Evolutionary conservation across 169 alveolate genomes (phyloP).

Genomic region (Plasmodium billcollinsi): DNA sequence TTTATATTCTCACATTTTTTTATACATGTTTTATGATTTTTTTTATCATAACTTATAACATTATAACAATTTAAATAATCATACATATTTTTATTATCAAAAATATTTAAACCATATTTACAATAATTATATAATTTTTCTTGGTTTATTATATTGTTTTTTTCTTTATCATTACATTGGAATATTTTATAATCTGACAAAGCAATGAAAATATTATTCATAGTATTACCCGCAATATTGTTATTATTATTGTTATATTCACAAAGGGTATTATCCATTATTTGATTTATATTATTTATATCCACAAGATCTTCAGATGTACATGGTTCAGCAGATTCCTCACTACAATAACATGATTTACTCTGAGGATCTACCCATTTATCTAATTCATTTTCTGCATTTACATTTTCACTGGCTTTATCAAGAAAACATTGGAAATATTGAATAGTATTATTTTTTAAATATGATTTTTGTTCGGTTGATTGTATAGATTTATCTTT

Average conservation of each 20-base stretch:
- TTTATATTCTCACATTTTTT: constrained; percentile 6
- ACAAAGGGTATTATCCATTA: constrained; percentile 19
- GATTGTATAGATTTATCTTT: not conserved
- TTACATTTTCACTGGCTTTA: constrained; percentile 27
- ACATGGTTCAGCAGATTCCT: constrained; percentile 59
- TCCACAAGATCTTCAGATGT: constrained; percentile 9
- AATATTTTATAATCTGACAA: not conserved
- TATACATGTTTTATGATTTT: constrained; percentile 11
- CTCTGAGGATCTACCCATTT: constrained; percentile 40
- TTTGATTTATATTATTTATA: constrained; percentile 6
- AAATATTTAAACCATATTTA: constrained; percentile 25
- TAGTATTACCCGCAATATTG: no score
- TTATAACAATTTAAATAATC: constrained; percentile 20
- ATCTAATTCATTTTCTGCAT: constrained; percentile 19
- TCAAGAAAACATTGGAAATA: constrained; percentile 63
- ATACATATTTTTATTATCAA: constrained; percentile 32
- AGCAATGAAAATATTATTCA: constrained; percentile 17
- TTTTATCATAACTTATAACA: constrained; percentile 2
- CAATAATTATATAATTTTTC: constrained; percentile 26
- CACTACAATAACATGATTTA: constrained; percentile 58
- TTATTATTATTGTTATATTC: not conserved
- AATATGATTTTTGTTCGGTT: not conserved
- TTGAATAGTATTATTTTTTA: constrained; percentile 18
- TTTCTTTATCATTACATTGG: not conserved
- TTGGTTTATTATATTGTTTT: not conserved